Evolutionary conservation across 495 filamentous ascomycete genomes (phyloP), one percentile per base, ranked within the genome.

Genomic region (Daldinia concentrica): DNA sequence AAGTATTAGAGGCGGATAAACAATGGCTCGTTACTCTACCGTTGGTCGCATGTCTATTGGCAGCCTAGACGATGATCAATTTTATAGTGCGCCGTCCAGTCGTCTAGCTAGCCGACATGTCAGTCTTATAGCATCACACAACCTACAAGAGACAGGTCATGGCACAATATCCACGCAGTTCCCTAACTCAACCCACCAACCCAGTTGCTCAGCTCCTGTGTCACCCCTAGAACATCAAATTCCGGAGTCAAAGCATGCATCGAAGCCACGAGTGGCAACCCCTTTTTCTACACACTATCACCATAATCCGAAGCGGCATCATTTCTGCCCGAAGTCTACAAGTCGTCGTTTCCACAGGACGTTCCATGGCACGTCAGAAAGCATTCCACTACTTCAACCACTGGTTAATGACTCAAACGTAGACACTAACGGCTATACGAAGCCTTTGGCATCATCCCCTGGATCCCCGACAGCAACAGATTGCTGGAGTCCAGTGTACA

Each of bases 31-130:
- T 45, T 36, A 22, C 39, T 41, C 51, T 58, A 17, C 56, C 24
- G 17, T 56, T 17, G 29, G 62, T 39, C 69, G 64, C 36, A 39
- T 55, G 29, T 68, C 69, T 1, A 36, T 59, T 39, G 48, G 59
- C 39, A 68, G 64, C 56, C 32, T 61, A 6, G 69, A 72, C 15
- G 64, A 72, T 32, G 64, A 64, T 30, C 58, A 59, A 29, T 72
- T 72, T 50, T 72, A 72, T 56, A 72, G 59, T 14, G 69, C 69
- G 34, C 39, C 45, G 9, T 64, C 69, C 8, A 72, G 69, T 36
- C 69, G 54, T 8, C 14, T 64, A 48, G 56, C 36, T 24, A 72
- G 64, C 30, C 69, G 60, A 17, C 64, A 68, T 32, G 64, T 26
- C 15, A 72, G 69, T 9, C 54, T 72, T 48, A 37, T 43, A 15